phyloP scores from a whole-genome alignment of 2,329 filamentous ascomycete species.

The Colletotrichum trifolii region DNA sequence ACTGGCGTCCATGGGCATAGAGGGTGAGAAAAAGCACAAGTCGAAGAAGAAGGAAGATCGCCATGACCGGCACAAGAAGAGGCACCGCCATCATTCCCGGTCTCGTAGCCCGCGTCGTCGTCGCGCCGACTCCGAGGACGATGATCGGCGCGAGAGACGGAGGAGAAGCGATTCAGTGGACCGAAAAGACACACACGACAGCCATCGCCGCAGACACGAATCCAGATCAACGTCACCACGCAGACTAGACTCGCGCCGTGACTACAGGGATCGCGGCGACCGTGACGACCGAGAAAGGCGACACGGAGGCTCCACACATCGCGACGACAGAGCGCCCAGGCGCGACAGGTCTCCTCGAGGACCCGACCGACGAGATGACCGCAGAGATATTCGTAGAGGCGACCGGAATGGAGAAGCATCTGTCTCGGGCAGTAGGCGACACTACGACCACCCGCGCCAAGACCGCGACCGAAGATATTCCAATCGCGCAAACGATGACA shows the following conservation, averaged over 20 bases:
- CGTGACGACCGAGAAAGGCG: constrained; percentile 46
- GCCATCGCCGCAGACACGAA: constrained; percentile 27
- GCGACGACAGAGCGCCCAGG: constrained; percentile 43
- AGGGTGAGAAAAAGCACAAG: constrained; percentile 52
- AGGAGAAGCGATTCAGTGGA: constrained; percentile 35
- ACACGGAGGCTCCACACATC: constrained; percentile 42
- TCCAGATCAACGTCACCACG: constrained; percentile 32
- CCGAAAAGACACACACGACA: constrained; percentile 8
- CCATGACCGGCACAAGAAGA: constrained; percentile 53
- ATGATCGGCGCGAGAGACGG: constrained; percentile 39
- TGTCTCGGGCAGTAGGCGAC: constrained; percentile 36
- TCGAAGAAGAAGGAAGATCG: constrained; percentile 55
- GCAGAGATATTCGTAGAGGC: constrained; percentile 37
- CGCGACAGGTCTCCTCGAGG: constrained; percentile 33
- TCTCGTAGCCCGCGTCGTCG: constrained; percentile 52
- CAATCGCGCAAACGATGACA: constrained; percentile 33
- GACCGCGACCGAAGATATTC: constrained; percentile 39
- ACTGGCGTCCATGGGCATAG: constrained; percentile 71
- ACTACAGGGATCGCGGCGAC: constrained; percentile 14
- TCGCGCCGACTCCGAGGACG: constrained; percentile 45
- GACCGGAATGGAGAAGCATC: constrained; percentile 38
- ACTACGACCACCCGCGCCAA: constrained; percentile 36
- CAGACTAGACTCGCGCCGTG: constrained; percentile 23
- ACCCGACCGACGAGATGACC: not conserved
- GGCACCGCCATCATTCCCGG: constrained; percentile 46